Evolutionary conservation across 2,329 filamentous ascomycete genomes (phyloP).

Genomic region (Colletotrichum noveboracense): DNA sequence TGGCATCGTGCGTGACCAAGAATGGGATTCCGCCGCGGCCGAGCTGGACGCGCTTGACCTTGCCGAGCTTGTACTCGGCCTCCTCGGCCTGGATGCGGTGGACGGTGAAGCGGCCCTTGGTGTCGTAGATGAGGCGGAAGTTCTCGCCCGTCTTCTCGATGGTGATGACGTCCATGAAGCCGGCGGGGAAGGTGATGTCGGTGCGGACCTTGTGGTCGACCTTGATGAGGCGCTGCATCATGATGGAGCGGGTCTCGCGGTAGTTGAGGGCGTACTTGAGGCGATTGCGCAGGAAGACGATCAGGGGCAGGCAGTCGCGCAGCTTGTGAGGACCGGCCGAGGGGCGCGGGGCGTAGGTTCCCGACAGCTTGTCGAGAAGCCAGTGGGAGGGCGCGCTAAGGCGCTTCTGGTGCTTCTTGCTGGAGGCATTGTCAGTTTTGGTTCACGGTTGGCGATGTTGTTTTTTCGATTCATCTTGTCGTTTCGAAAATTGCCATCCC

Average conservation of each 20-base stretch:
- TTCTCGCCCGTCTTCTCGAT: conserved; percentile 99
- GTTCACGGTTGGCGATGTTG: neutral
- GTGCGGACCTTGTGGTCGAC: conserved; percentile 99
- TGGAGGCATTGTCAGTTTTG: conserved; percentile 46
- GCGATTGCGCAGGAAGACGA: conserved; percentile 96
- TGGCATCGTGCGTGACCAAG: conserved; percentile 99
- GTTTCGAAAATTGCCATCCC: neutral
- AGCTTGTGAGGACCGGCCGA: conserved; percentile 97
- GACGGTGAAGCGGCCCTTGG: conserved; percentile 99
- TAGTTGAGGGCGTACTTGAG: conserved; percentile 99
- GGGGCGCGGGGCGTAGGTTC: conserved; percentile 77
- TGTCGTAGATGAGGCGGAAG: conserved; percentile 99
- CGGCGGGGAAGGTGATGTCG: conserved; percentile 94
- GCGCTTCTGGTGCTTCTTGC: conserved; percentile 99
- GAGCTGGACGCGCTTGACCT: conserved; percentile 99
- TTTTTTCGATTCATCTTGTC: neutral
- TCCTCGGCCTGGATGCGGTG: conserved; percentile 99
- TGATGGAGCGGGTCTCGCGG: conserved; percentile 95
- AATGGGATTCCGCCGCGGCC: conserved; percentile 99
- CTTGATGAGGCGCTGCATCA: conserved; percentile 99
- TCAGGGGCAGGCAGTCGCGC: conserved; percentile 97
- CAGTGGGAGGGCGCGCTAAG: conserved; percentile 98
- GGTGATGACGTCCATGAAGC: conserved; percentile 99
- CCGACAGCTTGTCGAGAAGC: conserved; percentile 99
- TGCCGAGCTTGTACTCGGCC: conserved; percentile 99